Percentiles rank a stretch among this genome's conserved stretches.
Conservation (phyloP, 2,329 filamentous ascomycete genomes). For the Colletotrichum sp. region DNA sequence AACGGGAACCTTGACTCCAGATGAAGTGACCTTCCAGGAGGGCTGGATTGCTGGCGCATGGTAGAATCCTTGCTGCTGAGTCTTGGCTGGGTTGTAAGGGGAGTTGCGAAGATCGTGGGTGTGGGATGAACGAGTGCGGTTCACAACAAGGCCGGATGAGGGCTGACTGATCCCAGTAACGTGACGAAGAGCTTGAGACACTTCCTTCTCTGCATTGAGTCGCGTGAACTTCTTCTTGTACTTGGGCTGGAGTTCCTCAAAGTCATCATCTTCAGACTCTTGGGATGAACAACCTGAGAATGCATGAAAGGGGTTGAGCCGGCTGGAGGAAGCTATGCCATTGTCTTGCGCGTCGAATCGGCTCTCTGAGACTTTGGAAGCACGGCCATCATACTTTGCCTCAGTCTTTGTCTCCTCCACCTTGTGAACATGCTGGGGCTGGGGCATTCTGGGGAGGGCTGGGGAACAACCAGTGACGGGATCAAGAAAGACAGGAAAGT, state of each 20-base stretch:
- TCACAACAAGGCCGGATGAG: conserved; percentile 14
- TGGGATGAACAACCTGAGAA: conserved; percentile 11
- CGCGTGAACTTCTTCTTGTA: conserved; percentile 1
- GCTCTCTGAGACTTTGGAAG: neutral
- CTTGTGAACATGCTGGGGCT: neutral
- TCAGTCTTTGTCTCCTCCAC: neutral
- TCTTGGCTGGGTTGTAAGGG: neutral
- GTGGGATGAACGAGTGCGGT: neutral
- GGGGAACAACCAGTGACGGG: neutral
- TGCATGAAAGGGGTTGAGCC: conserved; percentile 14
- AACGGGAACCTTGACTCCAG: conserved; percentile 11
- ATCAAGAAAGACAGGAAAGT: neutral
- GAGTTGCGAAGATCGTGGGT: neutral
- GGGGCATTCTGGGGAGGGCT: neutral
- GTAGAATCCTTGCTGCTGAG: conserved; percentile 11
- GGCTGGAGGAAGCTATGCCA: neutral
- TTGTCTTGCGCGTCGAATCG: neutral
- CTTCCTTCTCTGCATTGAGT: conserved; percentile 13
- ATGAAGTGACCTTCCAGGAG: conserved; percentile 4
- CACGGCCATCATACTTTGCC: neutral
- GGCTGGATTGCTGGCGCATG: conserved; percentile 17
- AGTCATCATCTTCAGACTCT: neutral
- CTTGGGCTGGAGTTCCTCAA: neutral
- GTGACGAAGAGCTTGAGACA: conserved; percentile 17
- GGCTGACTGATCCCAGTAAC: conserved; percentile 14